Percentiles rank a stretch among this genome's conserved stretches.
Evolutionary conservation across 2,329 filamentous ascomycete genomes (phyloP).

Genomic region (Chalaropsis thielavioides): DNA sequence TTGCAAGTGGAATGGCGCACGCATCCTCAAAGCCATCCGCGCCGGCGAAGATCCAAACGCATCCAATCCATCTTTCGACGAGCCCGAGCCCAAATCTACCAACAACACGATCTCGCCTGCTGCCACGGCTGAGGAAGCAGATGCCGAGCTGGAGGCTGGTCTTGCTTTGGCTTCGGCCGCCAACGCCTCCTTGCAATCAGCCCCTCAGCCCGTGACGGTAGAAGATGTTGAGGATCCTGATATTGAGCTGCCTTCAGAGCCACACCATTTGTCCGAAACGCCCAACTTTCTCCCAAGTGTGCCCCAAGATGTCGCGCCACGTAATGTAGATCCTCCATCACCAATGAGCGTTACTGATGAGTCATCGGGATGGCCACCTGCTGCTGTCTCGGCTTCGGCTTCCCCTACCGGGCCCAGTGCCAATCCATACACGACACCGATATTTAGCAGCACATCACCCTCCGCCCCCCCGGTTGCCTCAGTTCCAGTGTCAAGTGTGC

Average conservation of each 20-base stretch:
- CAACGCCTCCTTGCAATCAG: slow-evolving; percentile 11
- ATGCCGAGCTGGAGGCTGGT: slow-evolving; percentile 22
- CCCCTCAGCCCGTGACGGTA: slow-evolving; percentile 3
- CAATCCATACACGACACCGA: neutral
- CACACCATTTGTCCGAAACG: neutral
- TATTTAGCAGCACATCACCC: neutral
- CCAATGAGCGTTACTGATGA: slow-evolving; percentile 22
- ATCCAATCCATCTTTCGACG: slow-evolving; percentile 53
- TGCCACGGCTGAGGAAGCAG: neutral
- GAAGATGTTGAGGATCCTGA: slow-evolving; percentile 11
- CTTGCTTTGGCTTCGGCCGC: slow-evolving; percentile 21
- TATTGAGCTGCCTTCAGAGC: slow-evolving; percentile 12
- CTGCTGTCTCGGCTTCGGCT: slow-evolving; percentile 9
- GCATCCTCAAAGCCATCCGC: slow-evolving; percentile 82
- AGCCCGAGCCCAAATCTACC: slow-evolving; percentile 29
- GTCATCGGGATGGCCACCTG: slow-evolving; percentile 6
- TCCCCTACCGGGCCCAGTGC: slow-evolving; percentile 6
- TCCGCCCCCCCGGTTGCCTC: slow-evolving; percentile 15
- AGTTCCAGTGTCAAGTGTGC: slow-evolving; percentile 16
- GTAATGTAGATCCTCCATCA: slow-evolving; percentile 22
- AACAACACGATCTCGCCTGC: slow-evolving; percentile 10
- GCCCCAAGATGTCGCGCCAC: slow-evolving; percentile 7
- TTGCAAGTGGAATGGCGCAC: slow-evolving; percentile 85
- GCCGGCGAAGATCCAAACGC: slow-evolving; percentile 85
- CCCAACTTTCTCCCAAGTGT: slow-evolving; percentile 9